A percentile compares a stretch with the other conserved stretches of the same genome.
phyloP scores from a whole-genome alignment of 2,329 filamentous ascomycete genomes.

The Rhinocladiella mackenziei region DNA sequence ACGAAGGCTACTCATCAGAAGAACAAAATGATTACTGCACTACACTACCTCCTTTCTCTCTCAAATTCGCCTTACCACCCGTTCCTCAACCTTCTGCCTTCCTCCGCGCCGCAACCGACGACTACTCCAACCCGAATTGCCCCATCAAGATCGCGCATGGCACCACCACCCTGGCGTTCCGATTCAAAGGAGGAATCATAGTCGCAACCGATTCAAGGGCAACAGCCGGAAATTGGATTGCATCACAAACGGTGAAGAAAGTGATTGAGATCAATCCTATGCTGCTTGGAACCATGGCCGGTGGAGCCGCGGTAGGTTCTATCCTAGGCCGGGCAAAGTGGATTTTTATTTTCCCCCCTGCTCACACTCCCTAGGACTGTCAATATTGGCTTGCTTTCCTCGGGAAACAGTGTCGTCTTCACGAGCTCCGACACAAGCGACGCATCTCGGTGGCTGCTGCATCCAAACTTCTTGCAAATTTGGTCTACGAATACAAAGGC shows the following conservation, averaged over 20 bases:
- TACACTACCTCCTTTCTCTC: slow-evolving; percentile 69
- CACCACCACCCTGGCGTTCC: slow-evolving; percentile 95
- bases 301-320: slow-evolving; percentile 75
- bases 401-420: slow-evolving; percentile 97
- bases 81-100: slow-evolving; percentile 80
- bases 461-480: slow-evolving; percentile 96
- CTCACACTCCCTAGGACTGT: slow-evolving; percentile 64
- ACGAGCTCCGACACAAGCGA: slow-evolving; percentile 98
- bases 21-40: slow-evolving; percentile 71
- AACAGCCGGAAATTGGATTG: slow-evolving; percentile 98
- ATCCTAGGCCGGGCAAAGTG: neutral
- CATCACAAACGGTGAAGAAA: slow-evolving; percentile 99
- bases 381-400: slow-evolving; percentile 99
- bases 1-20: slow-evolving; percentile 68
- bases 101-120: slow-evolving; percentile 95
- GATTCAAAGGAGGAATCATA: slow-evolving; percentile 97
- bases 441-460: slow-evolving; percentile 96
- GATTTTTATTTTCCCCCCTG: neutral
- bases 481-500: slow-evolving; percentile 98
- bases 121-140: slow-evolving; percentile 92
- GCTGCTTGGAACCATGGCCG: slow-evolving; percentile 95
- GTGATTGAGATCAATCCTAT: slow-evolving; percentile 97
- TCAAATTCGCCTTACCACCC: slow-evolving; percentile 93
- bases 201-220: slow-evolving; percentile 97
- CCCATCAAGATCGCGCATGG: slow-evolving; percentile 99